These are phyloP conservation scores for Cladosporium sp. DNA, from an alignment of 2,329 filamentous ascomycete species.

Conservation along the genomic window DNA sequence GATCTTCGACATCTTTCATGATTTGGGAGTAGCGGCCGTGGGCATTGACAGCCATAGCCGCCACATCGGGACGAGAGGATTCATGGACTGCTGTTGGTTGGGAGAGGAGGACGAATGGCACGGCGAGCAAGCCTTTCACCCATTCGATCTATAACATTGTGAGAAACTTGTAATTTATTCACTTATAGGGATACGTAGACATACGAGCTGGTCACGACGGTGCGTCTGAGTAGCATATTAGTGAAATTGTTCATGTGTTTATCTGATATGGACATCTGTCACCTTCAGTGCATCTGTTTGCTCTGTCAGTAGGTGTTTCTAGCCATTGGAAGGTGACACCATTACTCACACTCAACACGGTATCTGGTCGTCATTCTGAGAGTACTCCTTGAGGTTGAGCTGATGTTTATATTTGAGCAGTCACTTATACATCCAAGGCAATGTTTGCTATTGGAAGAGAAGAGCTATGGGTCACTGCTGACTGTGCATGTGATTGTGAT, in stretches of 20 bases:
- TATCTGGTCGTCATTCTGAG: slow-evolving; percentile 42
- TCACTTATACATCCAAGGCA: not conserved
- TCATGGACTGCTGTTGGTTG: slow-evolving; percentile 88
- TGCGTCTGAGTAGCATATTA: slow-evolving; percentile 49
- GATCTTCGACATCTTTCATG: slow-evolving; percentile 85
- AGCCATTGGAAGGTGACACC: not conserved
- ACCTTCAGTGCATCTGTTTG: slow-evolving; percentile 21
- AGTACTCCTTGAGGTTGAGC: not conserved
- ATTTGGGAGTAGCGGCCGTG: slow-evolving; percentile 92
- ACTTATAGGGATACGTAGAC: slow-evolving; percentile 45
- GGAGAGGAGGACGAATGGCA: slow-evolving; percentile 94
- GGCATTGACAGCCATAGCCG: slow-evolving; percentile 71
- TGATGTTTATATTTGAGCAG: not conserved
- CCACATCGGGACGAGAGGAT: slow-evolving; percentile 62
- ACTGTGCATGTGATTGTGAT: slow-evolving; percentile 11
- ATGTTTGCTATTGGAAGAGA: slow-evolving; percentile 4
- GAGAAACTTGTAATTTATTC: not conserved
- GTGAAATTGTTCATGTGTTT: not conserved
- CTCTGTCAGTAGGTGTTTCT: not conserved
- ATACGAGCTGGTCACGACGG: slow-evolving; percentile 84
- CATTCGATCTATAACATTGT: slow-evolving; percentile 55
- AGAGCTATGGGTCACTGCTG: not conserved
- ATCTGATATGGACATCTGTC: not conserved
- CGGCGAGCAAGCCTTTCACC: slow-evolving; percentile 87
- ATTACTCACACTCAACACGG: slow-evolving; percentile 40